Evolutionary conservation across 345 rosid species (phyloP).

Genomic region (Carallia brachiata): DNA sequence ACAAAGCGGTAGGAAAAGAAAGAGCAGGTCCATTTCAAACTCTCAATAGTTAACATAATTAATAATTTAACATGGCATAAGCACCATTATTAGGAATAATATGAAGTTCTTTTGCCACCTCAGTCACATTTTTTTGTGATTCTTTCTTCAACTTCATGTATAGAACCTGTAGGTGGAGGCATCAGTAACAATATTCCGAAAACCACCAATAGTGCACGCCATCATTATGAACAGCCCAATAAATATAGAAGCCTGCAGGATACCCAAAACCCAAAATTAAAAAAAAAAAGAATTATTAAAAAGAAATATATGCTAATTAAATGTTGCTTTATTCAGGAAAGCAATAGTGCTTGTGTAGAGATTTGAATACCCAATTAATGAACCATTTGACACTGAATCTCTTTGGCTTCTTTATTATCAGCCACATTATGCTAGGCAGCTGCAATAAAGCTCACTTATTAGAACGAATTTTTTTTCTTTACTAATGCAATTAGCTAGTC

Average conservation of each 20-base stretch:
- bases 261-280: background rate
- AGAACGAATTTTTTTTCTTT: background rate
- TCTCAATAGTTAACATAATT: too few relatives aligned
- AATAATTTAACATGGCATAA: too few relatives aligned
- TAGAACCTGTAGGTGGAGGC: slow-evolving; percentile 83
- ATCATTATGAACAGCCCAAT: slow-evolving; percentile 77
- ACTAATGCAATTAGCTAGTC: background rate
- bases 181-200: slow-evolving; percentile 74
- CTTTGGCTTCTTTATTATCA: slow-evolving; percentile 79
- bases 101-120: too few relatives aligned
- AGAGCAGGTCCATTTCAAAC: too few relatives aligned
- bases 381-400: slow-evolving; percentile 72
- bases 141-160: slow-evolving; percentile 25
- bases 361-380: slow-evolving; percentile 74
- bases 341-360: background rate
- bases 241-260: slow-evolving; percentile 49
- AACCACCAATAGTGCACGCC: slow-evolving; percentile 91
- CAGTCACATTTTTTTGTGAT: too few relatives aligned
- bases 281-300: background rate
- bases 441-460: slow-evolving; percentile 24
- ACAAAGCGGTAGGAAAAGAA: too few relatives aligned
- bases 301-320: too few relatives aligned
- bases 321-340: background rate
- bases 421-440: slow-evolving; percentile 97
- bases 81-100: too few relatives aligned